A percentile compares a stretch with the other conserved stretches of the same genome.
phyloP scores from a whole-genome alignment of 495 filamentous ascomycete species.

The Rusavskia elegans region DNA sequence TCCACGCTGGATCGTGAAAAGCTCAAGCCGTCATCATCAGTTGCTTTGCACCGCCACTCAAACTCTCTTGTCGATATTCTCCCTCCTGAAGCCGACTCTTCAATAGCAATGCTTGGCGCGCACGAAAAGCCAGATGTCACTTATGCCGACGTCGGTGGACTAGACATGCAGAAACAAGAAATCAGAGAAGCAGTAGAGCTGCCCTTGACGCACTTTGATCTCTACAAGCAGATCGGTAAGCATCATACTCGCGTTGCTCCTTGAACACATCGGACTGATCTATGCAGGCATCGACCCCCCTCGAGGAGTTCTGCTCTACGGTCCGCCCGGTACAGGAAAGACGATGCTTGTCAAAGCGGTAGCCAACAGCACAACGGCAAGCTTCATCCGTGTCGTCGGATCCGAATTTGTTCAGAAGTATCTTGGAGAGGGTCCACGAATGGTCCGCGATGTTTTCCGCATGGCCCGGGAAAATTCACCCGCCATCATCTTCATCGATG shows the following conservation, averaged over 20 bases:
- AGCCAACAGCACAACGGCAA: slow-evolving; percentile 93
- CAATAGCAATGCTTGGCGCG: slow-evolving; percentile 91
- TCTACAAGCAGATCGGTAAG: slow-evolving; percentile 87
- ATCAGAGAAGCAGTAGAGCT: slow-evolving; percentile 95
- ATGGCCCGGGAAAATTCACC: slow-evolving; percentile 98
- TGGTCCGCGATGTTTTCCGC: slow-evolving; percentile 97
- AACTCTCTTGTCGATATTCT: slow-evolving; percentile 98
- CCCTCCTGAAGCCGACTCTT: slow-evolving; percentile 92
- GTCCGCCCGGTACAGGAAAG: slow-evolving; percentile 93
- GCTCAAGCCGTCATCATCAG: slow-evolving; percentile 92
- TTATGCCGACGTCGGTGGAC: slow-evolving; percentile 91
- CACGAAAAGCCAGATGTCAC: slow-evolving; percentile 98
- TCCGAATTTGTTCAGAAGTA: slow-evolving; percentile 99
- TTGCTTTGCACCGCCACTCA: slow-evolving; percentile 92
- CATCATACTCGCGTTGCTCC: not conserved
- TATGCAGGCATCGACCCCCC: slow-evolving; percentile 79
- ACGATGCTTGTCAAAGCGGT: slow-evolving; percentile 99
- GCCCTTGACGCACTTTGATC: slow-evolving; percentile 89
- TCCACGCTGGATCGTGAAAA: slow-evolving; percentile 96
- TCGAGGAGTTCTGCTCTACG: slow-evolving; percentile 88
- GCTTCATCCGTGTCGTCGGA: slow-evolving; percentile 94
- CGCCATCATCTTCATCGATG: slow-evolving; percentile 98
- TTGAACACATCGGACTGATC: slow-evolving; percentile 12
- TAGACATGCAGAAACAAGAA: slow-evolving; percentile 99
- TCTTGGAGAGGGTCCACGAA: slow-evolving; percentile 88